Base-by-base conservation (phyloP, 768 basidiomycete genomes). In the Hygrophorus russula region DNA sequence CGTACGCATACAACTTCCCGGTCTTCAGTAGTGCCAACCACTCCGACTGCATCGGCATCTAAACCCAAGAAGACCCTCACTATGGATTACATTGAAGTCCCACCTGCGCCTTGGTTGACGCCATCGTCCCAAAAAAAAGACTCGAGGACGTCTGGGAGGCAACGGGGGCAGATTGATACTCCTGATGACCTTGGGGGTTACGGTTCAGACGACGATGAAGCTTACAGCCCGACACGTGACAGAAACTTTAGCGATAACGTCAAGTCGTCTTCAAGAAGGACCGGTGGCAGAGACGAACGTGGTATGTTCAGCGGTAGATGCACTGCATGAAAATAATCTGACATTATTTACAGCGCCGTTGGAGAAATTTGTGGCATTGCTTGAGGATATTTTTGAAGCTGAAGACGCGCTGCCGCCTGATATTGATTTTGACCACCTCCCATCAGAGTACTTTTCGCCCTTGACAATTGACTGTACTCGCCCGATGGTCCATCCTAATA, bases 311-410 rank as follows among this genome's bases (percentile, higher is more conserved):
- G 85, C 64, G 78, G 82, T 84, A 46, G 36, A 61, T 60, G 15
- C 39, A 20, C 28, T 39, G 10, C 24, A 10, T 9, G 4, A 41
- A 28, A 17, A 11, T 36, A 9, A 27, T 8, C 50, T 46, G 29
- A 32, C 14, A 6, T 27, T 30, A 31, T 20, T 36, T 47, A 11
- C 37, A 82, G 83, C 61, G 1, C 82, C 84, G 0, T 59, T 85
- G 3, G 83, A 92, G 53, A 93, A 86, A 57, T 68, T 98, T 8
- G 68, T 66, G 0, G 76, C 78, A 2, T 62, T 89, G 13, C 65
- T 94, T 1, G 87, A 91, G 49, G 90, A 94, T 42, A 72, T 96
- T 12, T 85, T 94, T 44, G 81, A 85, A 49, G 79, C 84, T 0
- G 80, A 87, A 51, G 91, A 92, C 55, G 58, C 70, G 0, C 63